These are phyloP conservation scores for Wickerhamiella sergipiensis DNA, from an alignment of 805 yeast genomes.

Conservation along the genomic window DNA sequence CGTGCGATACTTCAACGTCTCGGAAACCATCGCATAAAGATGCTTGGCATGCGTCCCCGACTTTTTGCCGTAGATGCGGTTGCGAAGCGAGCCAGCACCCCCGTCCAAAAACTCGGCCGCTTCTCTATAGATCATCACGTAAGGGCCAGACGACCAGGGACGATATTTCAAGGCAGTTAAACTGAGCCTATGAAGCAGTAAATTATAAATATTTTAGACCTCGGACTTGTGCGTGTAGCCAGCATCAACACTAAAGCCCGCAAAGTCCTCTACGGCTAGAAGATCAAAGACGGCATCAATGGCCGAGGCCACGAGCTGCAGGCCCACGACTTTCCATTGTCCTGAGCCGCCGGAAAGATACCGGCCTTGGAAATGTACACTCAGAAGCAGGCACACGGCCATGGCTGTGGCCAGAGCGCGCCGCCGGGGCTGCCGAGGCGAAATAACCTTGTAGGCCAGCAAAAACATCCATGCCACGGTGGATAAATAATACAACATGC, in stretches of 20 bases:
- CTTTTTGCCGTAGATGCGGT: conserved; percentile 30
- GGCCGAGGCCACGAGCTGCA: conserved; percentile 3
- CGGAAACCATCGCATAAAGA: conserved; percentile 66
- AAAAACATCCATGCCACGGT: conserved; percentile 12
- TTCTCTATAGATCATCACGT: conserved; percentile 16
- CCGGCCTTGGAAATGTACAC: conserved; percentile 9
- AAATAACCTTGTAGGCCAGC: neutral
- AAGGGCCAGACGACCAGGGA: neutral
- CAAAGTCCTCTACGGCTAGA: conserved; percentile 5
- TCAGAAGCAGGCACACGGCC: neutral
- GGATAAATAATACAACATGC: conserved; percentile 6
- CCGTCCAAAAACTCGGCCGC: conserved; percentile 18
- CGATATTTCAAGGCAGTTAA: no score
- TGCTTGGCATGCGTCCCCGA: conserved; percentile 61
- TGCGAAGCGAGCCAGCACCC: conserved; percentile 19
- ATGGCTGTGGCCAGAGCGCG: conserved; percentile 1
- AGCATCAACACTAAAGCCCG: neutral
- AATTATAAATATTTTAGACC: neutral
- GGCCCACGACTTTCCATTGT: conserved; percentile 2
- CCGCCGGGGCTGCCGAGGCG: neutral
- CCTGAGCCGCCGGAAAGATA: conserved; percentile 8
- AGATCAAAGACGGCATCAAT: conserved; percentile 5
- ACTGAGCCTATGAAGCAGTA: no score
- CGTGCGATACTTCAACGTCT: conserved; percentile 60
- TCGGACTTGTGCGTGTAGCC: neutral